phyloP scores from a whole-genome alignment of 2,329 filamentous ascomycete genomes.

The Exophiala lecanii-corni region DNA sequence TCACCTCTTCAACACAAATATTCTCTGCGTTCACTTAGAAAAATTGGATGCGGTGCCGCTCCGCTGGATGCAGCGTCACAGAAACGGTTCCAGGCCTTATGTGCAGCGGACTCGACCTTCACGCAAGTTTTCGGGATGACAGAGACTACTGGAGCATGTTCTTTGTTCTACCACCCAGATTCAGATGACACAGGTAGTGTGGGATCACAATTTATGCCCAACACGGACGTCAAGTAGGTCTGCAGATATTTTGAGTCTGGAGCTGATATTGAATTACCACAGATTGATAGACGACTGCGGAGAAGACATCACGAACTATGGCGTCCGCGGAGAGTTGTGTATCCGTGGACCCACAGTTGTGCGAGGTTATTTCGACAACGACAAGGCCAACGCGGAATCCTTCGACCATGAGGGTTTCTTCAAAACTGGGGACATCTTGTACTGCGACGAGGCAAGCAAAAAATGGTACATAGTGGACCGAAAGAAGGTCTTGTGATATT shows the following conservation, averaged over 20 bases:
- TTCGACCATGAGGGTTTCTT: slow-evolving; percentile 49
- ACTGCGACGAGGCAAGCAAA: slow-evolving; percentile 40
- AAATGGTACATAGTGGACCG: slow-evolving; percentile 71
- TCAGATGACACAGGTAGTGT: slow-evolving; percentile 44
- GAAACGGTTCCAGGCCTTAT: slow-evolving; percentile 36
- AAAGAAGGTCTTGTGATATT: slow-evolving; percentile 42
- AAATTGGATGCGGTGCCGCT: slow-evolving; percentile 46
- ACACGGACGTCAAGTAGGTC: slow-evolving; percentile 39
- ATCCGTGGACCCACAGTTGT: slow-evolving; percentile 37
- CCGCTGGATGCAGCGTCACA: slow-evolving; percentile 41
- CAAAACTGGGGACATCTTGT: slow-evolving; percentile 53
- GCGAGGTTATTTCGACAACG: slow-evolving; percentile 35
- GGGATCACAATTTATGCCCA: slow-evolving; percentile 41
- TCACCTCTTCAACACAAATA: slow-evolving; percentile 22
- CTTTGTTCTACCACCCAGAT: slow-evolving; percentile 31
- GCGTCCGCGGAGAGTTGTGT: slow-evolving; percentile 44
- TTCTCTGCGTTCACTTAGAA: slow-evolving; percentile 39
- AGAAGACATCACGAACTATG: slow-evolving; percentile 48
- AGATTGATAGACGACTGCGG: slow-evolving; percentile 54
- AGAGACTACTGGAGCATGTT: slow-evolving; percentile 37
- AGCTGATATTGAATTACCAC: slow-evolving; percentile 41
- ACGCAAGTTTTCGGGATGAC: slow-evolving; percentile 54
- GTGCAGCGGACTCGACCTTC: slow-evolving; percentile 39
- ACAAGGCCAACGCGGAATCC: slow-evolving; percentile 28
- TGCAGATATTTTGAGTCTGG: slow-evolving; percentile 56